Base-by-base conservation (phyloP, 2,329 filamentous ascomycete species). In the Calonectria naviculata region DNA sequence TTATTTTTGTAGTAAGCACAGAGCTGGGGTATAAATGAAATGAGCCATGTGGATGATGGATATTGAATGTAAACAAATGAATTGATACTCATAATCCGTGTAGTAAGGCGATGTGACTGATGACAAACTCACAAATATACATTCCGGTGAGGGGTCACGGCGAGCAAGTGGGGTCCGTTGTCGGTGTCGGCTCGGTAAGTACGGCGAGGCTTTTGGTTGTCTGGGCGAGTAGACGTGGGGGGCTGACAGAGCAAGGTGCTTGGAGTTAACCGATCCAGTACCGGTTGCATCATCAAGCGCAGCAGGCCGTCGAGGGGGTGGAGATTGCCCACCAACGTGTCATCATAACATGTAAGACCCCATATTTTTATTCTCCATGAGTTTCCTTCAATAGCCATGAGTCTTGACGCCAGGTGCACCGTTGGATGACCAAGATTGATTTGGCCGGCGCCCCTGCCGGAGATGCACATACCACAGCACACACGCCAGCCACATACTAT, bases 291-390 rank as follows among this genome's bases (percentile, higher is more conserved):
- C 52, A 66, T 56, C 52, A 44, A 41, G 52, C 34, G 24, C 46
- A 65, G 54, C 46, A 49, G n/a, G 41, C 41, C 26, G 65, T 49
- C 61, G 54, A 58, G 49, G 26, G 38, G 31, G 66, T 63, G 52
- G 34, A 46, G 28, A 66, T 56, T 17, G 44, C 46, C 63, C 44
- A 62, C 68, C 63, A 54, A 66, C 68, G 68, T 70, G 68, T 70
- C 68, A 70, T 70, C 62, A 66, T 56, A 66, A 54, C 61, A 65
- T 58, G 63, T 47, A 66, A 70, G 52, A 56, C 68, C 56, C 68
- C 68, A 70, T 70, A 62, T 31, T 66, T 66, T 9, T 56, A 26
- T 64, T 49, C 31, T 47, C 44, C 41, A 24, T 29, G 49, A 42
- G 52, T 61, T 61, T 61, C 56, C 56, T 42, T 61, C 56, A 42